Evolutionary conservation across 2,329 filamentous ascomycete genomes (phyloP), one percentile per base, ranked within the genome.

Genomic region (Harringtonia aguacate): DNA sequence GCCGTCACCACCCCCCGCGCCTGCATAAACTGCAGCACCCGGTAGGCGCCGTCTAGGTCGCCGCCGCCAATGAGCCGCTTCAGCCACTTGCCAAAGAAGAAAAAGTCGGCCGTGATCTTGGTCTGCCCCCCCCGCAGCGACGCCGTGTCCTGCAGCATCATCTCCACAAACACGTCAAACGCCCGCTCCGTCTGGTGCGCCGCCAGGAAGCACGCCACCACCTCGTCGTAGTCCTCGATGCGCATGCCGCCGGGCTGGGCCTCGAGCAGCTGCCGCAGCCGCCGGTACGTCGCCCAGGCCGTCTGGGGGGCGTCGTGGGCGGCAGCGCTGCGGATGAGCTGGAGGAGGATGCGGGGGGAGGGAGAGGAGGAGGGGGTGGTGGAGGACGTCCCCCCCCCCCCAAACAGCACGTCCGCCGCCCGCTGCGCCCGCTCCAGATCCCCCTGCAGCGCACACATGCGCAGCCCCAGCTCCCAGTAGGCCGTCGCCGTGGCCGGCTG

Each of bases 51-150:
- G 45, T 84, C 75, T 14, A 85, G 63, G 50, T 87, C 75, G 3
- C 79, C 79, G 46, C 80, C 75, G 15, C 81, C 81, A 45, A 94
- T 84, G 9, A 94, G 74, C 40, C 84, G 79, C 61, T 90, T 90
- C 56, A 94, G 73, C 89, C 88, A 95, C 54, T 86, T 89, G 29
- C 82, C 84, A 52, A 88, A 84, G 61, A 95, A 86, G 61, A 87
- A 90, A 50, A 82, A 80, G 60, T 94, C 92, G 40, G 66, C 68
- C 22, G 12, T 20, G 6, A 13, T 24, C 24, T 27, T 20, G 13
- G 55, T 58, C 8, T 56, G 53, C 40, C 52, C 57, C 46, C 64
- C 65, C 41, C 63, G 64, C 39, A 75, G 55, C 45, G 75, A 67
- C 43, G 77, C 60, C 36, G 67, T 58, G 6, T 73, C 73, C 4